Percentiles rank a stretch among this genome's conserved stretches.
phyloP scores from a whole-genome alignment of 2,329 filamentous ascomycete species.

The Penicillium oxalicum region DNA sequence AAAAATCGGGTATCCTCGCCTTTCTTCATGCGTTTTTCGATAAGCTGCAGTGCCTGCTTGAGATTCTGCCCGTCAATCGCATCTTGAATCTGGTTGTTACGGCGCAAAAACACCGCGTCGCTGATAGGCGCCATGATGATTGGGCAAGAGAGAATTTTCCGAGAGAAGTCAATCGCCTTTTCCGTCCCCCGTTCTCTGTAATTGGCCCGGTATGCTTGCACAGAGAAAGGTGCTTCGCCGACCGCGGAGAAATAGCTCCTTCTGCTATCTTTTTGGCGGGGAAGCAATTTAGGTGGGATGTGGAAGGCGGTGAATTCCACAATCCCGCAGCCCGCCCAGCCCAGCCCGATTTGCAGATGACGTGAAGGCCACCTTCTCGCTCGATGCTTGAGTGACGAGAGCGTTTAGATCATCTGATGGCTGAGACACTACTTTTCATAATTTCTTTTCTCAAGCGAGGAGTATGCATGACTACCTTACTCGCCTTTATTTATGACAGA shows the following conservation, averaged over 20 bases:
- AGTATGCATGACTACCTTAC: too few species aligned
- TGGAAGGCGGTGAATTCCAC: slow-evolving; percentile 3
- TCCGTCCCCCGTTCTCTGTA: slow-evolving; percentile 17
- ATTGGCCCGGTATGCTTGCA: slow-evolving; percentile 18
- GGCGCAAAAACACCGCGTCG: slow-evolving; percentile 39
- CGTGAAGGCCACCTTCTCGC: too few species aligned
- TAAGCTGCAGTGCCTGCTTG: slow-evolving; percentile 46
- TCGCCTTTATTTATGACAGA: too few species aligned
- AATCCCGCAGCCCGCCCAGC: too few species aligned
- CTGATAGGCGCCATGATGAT: slow-evolving; percentile 29
- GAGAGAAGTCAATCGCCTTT: neutral
- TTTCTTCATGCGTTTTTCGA: slow-evolving; percentile 52
- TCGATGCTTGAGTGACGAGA: too few species aligned
- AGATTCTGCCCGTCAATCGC: slow-evolving; percentile 44
- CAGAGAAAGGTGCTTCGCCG: neutral
- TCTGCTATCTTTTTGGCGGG: slow-evolving; percentile 15
- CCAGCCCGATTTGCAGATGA: too few species aligned
- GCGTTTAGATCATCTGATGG: too few species aligned
- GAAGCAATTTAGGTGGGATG: slow-evolving; percentile 14
- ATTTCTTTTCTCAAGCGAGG: too few species aligned
- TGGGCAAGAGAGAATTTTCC: neutral
- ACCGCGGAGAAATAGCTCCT: slow-evolving; percentile 1
- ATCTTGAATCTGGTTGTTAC: slow-evolving; percentile 47
- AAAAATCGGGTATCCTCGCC: slow-evolving; percentile 42
- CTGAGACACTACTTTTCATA: too few species aligned